Percentiles rank a stretch among this genome's conserved stretches.
phyloP scores from a whole-genome alignment of 352 stramenopile genomes.

The Phytopythium chamaehyphon region DNA sequence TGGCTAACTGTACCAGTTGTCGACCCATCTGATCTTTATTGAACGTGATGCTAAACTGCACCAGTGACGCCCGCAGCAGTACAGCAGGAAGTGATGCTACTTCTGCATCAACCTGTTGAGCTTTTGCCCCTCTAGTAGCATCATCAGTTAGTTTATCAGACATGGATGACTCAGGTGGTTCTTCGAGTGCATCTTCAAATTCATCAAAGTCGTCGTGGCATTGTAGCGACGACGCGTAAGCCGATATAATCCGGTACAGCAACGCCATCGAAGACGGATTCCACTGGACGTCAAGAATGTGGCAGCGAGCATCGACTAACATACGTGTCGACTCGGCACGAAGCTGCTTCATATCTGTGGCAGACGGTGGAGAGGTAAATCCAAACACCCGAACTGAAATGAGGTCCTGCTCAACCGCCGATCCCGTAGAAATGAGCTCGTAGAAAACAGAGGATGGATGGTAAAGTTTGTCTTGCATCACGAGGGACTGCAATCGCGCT shows the following conservation, averaged over 20 bases:
- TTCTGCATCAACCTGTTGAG: not conserved
- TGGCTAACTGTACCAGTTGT: slow-evolving; percentile 54
- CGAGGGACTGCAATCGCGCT: slow-evolving; percentile 43
- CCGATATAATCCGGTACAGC: slow-evolving; percentile 63
- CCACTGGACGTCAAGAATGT: slow-evolving; percentile 77
- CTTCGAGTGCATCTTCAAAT: slow-evolving; percentile 9
- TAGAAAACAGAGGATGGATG: slow-evolving; percentile 39
- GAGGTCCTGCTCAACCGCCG: slow-evolving; percentile 4
- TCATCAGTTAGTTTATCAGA: not conserved
- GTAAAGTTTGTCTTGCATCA: slow-evolving; percentile 75
- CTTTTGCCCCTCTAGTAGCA: not conserved
- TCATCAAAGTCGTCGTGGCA: slow-evolving; percentile 20
- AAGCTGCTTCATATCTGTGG: not conserved
- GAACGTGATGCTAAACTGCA: slow-evolving; percentile 75
- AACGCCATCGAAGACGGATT: slow-evolving; percentile 80
- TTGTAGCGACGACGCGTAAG: slow-evolving; percentile 52
- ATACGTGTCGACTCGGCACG: slow-evolving; percentile 18
- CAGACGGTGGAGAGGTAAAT: not conserved
- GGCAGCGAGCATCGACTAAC: slow-evolving; percentile 56
- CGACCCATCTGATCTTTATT: slow-evolving; percentile 79
- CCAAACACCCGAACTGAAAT: slow-evolving; percentile 7
- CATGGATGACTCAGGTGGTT: slow-evolving; percentile 9
- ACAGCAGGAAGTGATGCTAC: slow-evolving; percentile 6
- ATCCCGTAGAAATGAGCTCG: slow-evolving; percentile 63
- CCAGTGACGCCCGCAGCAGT: slow-evolving; percentile 53